Conservation (phyloP, 192 early-diverging fungal genomes). For the Backusella circina region DNA sequence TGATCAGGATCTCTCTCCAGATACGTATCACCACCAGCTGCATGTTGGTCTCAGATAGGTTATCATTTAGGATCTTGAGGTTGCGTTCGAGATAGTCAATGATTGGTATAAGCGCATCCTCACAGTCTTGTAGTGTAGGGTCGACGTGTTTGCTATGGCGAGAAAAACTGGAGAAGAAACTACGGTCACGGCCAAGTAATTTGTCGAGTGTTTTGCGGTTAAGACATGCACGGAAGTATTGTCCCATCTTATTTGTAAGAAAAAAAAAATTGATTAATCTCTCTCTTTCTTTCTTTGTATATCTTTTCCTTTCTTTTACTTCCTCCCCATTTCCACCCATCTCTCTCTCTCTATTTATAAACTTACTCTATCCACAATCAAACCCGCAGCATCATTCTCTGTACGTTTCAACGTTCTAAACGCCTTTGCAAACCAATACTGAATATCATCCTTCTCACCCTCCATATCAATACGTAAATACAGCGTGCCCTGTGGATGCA, state of each 20-base stretch:
- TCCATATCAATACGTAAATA: conserved; percentile 72
- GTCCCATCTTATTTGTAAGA: conserved; percentile 45
- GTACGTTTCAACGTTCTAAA: conserved; percentile 69
- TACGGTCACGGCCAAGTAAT: conserved; percentile 46
- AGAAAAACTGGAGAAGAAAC: conserved; percentile 35
- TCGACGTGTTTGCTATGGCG: conserved; percentile 31
- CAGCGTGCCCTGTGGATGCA: conserved; percentile 65
- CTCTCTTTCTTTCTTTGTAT: not conserved
- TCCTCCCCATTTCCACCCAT: not conserved
- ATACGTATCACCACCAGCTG: conserved; percentile 61
- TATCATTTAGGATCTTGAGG: conserved; percentile 59
- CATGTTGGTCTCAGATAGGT: conserved; percentile 63
- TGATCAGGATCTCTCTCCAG: conserved; percentile 68
- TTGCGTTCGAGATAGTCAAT: conserved; percentile 77
- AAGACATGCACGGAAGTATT: conserved; percentile 59
- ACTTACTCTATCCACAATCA: conserved; percentile 64
- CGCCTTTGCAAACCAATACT: conserved; percentile 79
- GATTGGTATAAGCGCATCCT: conserved; percentile 63
- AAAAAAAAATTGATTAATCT: too few species aligned
- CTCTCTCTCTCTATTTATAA: not conserved
- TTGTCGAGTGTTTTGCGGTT: conserved; percentile 56
- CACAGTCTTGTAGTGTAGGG: conserved; percentile 49
- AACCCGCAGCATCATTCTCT: conserved; percentile 62
- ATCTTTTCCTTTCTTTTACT: not conserved
- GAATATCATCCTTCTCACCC: conserved; percentile 75